Evolutionary conservation across 371 early-diverging fungal genomes (phyloP), one percentile per base, ranked within the genome.

Genomic region (Rhizopus microsporus): DNA sequence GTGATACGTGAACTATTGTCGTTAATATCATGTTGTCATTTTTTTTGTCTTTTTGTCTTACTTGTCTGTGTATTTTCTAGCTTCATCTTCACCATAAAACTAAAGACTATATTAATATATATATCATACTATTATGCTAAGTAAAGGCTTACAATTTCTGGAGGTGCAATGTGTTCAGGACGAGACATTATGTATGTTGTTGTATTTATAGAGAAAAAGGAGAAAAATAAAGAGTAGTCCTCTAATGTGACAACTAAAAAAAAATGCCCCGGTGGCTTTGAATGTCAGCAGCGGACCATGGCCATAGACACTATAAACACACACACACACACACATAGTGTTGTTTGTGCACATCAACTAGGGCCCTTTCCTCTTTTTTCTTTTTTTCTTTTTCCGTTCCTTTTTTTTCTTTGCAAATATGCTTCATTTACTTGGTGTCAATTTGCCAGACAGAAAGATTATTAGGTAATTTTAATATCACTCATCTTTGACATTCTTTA

Each of bases 101-200:
- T 91, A 71, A 23, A 23, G 39, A 31, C 74, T 68, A 54, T 70
- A 9, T 43, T 30, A 35, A 16, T 23, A 43, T 40, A 17, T 35
- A 9, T 38, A 38, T 32, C 7, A 17, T 30, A 31, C 4, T 46
- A 13, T 29, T 23, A 35, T 43, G 49, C 57, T 13, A 58, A 54
- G 8, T 32, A 43, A 30, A 51, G 32, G 52, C 82, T 67, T 85
- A 93, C 95, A 58, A 96, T 90, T 80, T 97, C 97, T 54, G 98
- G 96, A 35, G 98, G 98, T 38, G 96, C 96, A 64, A 88, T 82
- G 67, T 96, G 97, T 71, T 97, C 98, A 15, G 98, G 97, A 42
- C 97, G 84, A 46, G 93, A 92, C 95, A 94, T 46, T 12, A 3
- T 42, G 10, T n/a, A 15, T n/a, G 31, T 34, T 46, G 42, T n/a